Percentiles rank a stretch among this genome's conserved stretches.
These are phyloP conservation scores for Neonectria magnoliae DNA, from an alignment of 2,329 filamentous ascomycete species.

Conservation along the genomic window DNA sequence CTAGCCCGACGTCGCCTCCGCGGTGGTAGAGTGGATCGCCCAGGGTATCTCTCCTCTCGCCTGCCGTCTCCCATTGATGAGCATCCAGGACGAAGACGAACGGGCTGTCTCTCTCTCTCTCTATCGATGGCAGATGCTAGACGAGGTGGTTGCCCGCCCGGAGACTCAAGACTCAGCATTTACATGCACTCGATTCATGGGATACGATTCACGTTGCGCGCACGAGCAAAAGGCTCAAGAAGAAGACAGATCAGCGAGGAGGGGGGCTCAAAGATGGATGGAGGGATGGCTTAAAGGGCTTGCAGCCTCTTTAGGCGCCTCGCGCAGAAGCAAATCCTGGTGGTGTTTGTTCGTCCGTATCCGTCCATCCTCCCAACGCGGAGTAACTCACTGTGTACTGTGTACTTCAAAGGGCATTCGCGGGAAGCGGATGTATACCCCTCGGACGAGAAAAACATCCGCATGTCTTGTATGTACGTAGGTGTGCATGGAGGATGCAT, in stretches of 20 bases:
- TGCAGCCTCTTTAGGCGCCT: constrained; percentile 10
- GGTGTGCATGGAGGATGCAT: constrained; percentile 1
- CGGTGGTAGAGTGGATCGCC: constrained; percentile 25
- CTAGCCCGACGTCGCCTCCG: constrained; percentile 29
- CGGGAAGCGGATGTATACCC: not conserved
- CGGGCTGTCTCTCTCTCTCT: constrained; percentile 2
- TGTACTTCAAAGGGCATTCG: constrained; percentile 1
- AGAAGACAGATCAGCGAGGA: not conserved
- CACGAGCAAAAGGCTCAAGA: not conserved
- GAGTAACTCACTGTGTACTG: not conserved
- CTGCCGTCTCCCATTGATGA: constrained; percentile 20
- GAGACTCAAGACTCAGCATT: constrained; percentile 14
- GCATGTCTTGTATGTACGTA: constrained; percentile 14
- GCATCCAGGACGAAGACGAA: constrained; percentile 5
- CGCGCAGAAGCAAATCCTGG: constrained; percentile 19
- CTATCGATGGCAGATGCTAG: constrained; percentile 8
- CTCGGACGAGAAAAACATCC: not conserved
- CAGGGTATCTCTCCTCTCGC: constrained; percentile 12
- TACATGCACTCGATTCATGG: constrained; percentile 22
- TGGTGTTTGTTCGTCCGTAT: constrained; percentile 7
- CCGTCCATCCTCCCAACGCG: not conserved
- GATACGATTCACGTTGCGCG: not conserved
- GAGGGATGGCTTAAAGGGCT: constrained; percentile 18
- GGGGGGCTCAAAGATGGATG: not conserved
- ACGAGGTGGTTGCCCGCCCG: not conserved